Evolutionary conservation across 176 grass and related monocot species (phyloP).

Genomic region (Alloteropsis semialata): DNA sequence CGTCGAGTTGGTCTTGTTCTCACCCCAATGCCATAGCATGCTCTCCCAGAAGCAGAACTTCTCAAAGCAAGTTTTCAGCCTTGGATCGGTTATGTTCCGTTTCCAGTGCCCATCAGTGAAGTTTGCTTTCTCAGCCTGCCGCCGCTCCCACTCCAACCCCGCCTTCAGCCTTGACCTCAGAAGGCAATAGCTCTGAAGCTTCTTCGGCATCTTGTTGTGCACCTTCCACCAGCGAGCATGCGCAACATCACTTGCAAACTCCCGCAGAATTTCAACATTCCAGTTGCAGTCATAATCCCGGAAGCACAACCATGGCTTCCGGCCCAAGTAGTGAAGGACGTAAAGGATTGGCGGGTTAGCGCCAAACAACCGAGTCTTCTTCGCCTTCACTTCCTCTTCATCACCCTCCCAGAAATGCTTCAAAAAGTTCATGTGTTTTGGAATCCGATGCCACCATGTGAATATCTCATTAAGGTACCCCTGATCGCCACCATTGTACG

Average conservation of each 20-base stretch:
- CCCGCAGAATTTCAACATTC: conserved; percentile 63
- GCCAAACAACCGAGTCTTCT: conserved; percentile 73
- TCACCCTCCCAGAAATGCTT: conserved; percentile 99
- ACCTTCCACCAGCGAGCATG: conserved; percentile 80
- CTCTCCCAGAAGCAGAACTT: conserved; percentile 96
- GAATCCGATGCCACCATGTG: conserved; percentile 95
- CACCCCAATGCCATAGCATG: conserved; percentile 92
- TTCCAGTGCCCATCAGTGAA: conserved; percentile 78
- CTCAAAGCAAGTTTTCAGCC: conserved; percentile 75
- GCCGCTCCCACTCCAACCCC: conserved; percentile 78
- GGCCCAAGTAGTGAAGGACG: conserved; percentile 78
- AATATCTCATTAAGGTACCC: conserved; percentile 96
- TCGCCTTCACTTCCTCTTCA: conserved; percentile 65
- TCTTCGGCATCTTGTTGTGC: conserved; percentile 80
- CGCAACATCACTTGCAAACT: conserved; percentile 82
- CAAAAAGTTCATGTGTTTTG: conserved; percentile 89
- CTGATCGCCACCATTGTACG: conserved; percentile 90
- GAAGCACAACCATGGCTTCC: conserved; percentile 90
- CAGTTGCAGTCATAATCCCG: conserved; percentile 95
- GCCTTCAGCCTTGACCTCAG: conserved; percentile 80
- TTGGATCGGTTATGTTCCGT: conserved; percentile 59
- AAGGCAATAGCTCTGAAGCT: conserved; percentile 71
- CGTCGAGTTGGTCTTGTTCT: conserved; percentile 52
- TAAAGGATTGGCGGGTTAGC: conserved; percentile 73
- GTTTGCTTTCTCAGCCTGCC: conserved; percentile 79